Evolutionary conservation across 305 asterid species (phyloP), one percentile per base, ranked within the genome.

Genomic region (Fraxinus floribunda): DNA sequence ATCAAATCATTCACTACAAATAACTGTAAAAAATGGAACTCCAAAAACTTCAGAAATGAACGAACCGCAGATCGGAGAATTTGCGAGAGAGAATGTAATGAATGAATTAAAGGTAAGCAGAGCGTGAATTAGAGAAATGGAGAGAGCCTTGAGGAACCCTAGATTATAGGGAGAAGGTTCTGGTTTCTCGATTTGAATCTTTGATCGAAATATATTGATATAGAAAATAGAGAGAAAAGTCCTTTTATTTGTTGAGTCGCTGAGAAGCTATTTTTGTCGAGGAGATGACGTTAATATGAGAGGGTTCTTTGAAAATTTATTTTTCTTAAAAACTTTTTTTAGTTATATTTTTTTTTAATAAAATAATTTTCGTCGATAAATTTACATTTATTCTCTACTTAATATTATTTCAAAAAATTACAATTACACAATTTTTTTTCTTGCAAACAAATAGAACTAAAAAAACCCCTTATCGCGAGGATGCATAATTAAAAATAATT

Each of bases 91-190:
- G 60, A 52, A 80, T 6, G 26, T 68, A 80, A 52, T 39, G 34
- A 32, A 16, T 8, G 11, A 79, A 1, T 77, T 64, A 41, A 29
- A 73, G 9, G 66, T 52, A 35, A 24, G 24, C 20, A 78, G 36
- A 29, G 84, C 66, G 83, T 8, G 81, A 57, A 82, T 78, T 32
- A 29, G 39, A 68, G 39, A 29, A 68, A 10, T 15, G 5, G 20
- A 68, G 75, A 30, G 75, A 30, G 13, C 16, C 75, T 26, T 30
- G 79, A 57, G 85, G 84, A 88, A 85, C 89, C 91, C 91, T 86
- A 87, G 88, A 85, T 86, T 88, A 30, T 44, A 78, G 86, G 88
- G 83, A 62, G 49, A 44, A 44, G 71, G 32, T 38, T 79, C 60
- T 44, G 49, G 64, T 79, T 74, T 75, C 35, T 76, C 41, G 78